phyloP scores from a whole-genome alignment of 129 eudicot species.

The Cynara cardunculus region DNA sequence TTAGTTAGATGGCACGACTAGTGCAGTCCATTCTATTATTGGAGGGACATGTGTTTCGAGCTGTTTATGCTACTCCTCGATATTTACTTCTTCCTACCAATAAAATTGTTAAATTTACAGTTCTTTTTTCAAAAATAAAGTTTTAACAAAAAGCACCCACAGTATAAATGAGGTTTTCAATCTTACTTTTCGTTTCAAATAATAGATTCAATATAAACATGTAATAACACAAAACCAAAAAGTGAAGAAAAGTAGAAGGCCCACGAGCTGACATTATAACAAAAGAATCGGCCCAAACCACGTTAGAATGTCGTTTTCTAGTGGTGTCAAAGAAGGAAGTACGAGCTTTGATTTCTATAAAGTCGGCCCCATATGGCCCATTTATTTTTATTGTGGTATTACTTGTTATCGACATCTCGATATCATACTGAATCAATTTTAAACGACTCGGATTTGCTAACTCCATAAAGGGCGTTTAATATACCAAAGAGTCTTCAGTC shows the following conservation, averaged over 20 bases:
- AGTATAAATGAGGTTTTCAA: background rate
- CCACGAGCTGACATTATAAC: slow-evolving; percentile 10
- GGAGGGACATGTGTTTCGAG: no score
- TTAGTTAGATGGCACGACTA: no score
- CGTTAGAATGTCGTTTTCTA: slow-evolving; percentile 27
- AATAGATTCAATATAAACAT: background rate
- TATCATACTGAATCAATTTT: background rate
- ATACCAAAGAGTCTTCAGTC: background rate
- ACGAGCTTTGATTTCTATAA: slow-evolving; percentile 5
- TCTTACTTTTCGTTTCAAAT: background rate
- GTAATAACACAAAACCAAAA: background rate
- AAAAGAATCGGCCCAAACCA: slow-evolving; percentile 24
- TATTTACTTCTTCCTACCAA: no score
- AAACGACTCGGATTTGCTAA: background rate
- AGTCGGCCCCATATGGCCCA: slow-evolving; percentile 2
- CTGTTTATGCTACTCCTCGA: no score
- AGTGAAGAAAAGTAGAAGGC: background rate
- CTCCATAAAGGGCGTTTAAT: background rate
- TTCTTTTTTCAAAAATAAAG: no score
- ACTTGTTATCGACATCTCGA: background rate
- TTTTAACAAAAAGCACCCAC: background rate
- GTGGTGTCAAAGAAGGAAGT: slow-evolving; percentile 13
- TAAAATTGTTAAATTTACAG: background rate
- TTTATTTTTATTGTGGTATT: background rate
- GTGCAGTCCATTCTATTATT: no score